Conservation (phyloP, 352 stramenopile species). For the Globisporangium orthogonon region DNA sequence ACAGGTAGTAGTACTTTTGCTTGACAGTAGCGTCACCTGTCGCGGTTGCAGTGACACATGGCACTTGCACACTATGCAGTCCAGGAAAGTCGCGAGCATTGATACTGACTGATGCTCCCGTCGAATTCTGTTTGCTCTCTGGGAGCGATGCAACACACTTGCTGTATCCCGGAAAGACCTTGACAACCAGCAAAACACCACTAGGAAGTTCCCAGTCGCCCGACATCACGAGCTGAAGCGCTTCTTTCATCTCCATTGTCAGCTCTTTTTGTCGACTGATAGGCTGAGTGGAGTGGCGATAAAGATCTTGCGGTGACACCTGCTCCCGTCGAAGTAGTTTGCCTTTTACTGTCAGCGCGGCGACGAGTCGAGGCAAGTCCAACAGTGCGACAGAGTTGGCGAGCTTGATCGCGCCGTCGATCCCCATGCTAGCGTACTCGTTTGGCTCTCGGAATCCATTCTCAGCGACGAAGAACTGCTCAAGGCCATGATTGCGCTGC, state of each 20-base stretch:
- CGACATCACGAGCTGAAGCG: slow-evolving; percentile 22
- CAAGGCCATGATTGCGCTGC: slow-evolving; percentile 22
- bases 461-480: slow-evolving; percentile 61
- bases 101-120: neutral
- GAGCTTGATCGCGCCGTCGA: slow-evolving; percentile 58
- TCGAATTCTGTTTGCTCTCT: slow-evolving; percentile 6
- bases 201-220: slow-evolving; percentile 45
- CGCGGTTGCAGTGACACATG: neutral
- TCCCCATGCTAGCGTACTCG: slow-evolving; percentile 39
- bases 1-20: slow-evolving; percentile 73
- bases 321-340: slow-evolving; percentile 16
- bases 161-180: slow-evolving; percentile 78
- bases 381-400: slow-evolving; percentile 70
- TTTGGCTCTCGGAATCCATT: slow-evolving; percentile 55
- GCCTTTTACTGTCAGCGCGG: slow-evolving; percentile 18
- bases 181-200: slow-evolving; percentile 63
- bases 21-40: slow-evolving; percentile 11
- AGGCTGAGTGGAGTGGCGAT: slow-evolving; percentile 13
- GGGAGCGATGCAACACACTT: slow-evolving; percentile 16
- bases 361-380: slow-evolving; percentile 29
- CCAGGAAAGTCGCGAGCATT: slow-evolving; percentile 28
- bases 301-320: slow-evolving; percentile 9
- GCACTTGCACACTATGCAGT: slow-evolving; percentile 54
- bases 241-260: slow-evolving; percentile 32
- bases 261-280: slow-evolving; percentile 19